Evolutionary conservation across 306 rosid genomes (phyloP), one percentile per base, ranked within the genome.

Genomic region (Cicer pinnatifidum): DNA sequence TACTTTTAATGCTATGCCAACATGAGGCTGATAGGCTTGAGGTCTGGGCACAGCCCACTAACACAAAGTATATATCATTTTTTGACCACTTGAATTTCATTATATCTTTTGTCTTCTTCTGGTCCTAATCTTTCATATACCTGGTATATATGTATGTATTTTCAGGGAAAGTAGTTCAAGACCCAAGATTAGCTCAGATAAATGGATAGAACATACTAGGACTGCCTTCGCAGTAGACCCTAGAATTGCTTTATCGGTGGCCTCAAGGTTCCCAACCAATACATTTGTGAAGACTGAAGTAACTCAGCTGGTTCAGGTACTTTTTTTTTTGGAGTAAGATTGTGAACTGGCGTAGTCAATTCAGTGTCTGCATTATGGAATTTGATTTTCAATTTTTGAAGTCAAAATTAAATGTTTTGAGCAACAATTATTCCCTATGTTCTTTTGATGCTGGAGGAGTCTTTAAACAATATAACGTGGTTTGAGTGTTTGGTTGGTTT

Each of bases 1-100:
- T 94, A 75, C 96, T 94, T 54, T 75, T 89, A 75, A 86, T 94
- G 96, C 87, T 94, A 47, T 91, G 99, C 84, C 99, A 89, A 79
- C 88, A 91, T 70, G 99, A 94, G 79, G 97, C 89, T 38, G 99
- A 94, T 80, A 91, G 99, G 89, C 96, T 94, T 77, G 99, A 94
- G 68, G 95, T 94, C 74, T 94, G 99, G 99, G 91, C 97, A 2
- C 97, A 94, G 66, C 99, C 99, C 5, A 88, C 86, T 63, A 94
- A 91, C 84, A 69, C 96, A 45, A 94, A 89, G 99, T 94, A 91
- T 48, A 20, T 71, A 41, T 73, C 56, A 53, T 15, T 78, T 67
- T 77, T 47, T 43, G 20, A 33, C 45, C 52, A 39, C 33, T 51
- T 40, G 37, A 48, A 70, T 28, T 47, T 71, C 11, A 19, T 62